phyloP scores from a whole-genome alignment of 2,329 filamentous ascomycete genomes.

The Colletotrichum echinochloae region DNA sequence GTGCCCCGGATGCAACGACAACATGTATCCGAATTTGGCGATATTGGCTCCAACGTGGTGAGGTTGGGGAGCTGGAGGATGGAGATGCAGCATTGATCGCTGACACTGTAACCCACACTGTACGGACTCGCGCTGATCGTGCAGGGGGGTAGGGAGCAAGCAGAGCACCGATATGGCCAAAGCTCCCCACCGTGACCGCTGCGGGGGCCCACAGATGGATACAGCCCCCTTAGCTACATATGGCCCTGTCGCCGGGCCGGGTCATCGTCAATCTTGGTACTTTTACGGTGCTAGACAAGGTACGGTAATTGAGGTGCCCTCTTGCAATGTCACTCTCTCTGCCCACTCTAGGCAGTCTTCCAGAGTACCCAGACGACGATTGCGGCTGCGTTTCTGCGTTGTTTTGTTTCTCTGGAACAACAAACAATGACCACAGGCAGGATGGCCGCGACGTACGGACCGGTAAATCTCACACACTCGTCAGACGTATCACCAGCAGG shows the following conservation, averaged over 20 bases:
- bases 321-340: neutral
- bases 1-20: neutral
- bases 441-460: neutral
- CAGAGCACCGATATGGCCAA: neutral
- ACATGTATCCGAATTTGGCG: slow-evolving; percentile 5
- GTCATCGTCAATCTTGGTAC: slow-evolving; percentile 20
- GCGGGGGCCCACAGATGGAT: neutral
- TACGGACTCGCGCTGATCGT: neutral
- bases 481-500: slow-evolving; percentile 10
- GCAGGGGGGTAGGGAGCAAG: neutral
- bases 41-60: neutral
- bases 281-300: slow-evolving; percentile 10
- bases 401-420: slow-evolving; percentile 14
- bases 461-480: neutral
- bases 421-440: neutral
- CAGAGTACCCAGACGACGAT: neutral
- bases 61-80: neutral
- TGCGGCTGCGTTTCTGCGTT: slow-evolving; percentile 11
- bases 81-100: neutral
- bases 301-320: slow-evolving; percentile 2
- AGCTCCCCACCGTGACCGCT: slow-evolving; percentile 13
- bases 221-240: slow-evolving; percentile 30
- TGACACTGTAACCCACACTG: neutral
- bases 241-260: slow-evolving; percentile 15
- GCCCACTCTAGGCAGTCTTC: neutral